phyloP scores from a whole-genome alignment of 805 yeast genomes.

The Suhomyces tanzawaensis region DNA sequence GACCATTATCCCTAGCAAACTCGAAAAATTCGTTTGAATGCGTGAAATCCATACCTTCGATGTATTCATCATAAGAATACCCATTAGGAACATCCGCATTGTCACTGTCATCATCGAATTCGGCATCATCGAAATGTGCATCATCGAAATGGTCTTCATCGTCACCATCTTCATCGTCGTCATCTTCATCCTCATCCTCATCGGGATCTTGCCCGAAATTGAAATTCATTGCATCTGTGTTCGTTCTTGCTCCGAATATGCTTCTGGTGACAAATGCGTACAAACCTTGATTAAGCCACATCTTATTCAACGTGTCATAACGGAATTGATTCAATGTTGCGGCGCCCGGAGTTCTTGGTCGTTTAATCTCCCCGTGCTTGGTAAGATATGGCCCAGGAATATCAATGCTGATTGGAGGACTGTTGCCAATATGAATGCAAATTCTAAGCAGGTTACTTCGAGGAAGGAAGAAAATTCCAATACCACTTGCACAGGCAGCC shows the following conservation, averaged over 20 bases:
- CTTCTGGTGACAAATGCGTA: slow-evolving; percentile 17
- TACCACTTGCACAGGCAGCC: slow-evolving; percentile 20
- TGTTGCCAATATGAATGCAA: slow-evolving; percentile 22
- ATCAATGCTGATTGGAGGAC: slow-evolving; percentile 24
- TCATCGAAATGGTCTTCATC: slow-evolving; percentile 4
- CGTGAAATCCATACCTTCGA: background rate
- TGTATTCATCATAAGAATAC: too few relatives aligned
- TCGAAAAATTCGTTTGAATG: background rate
- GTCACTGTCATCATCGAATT: too few relatives aligned
- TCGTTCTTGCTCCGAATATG: slow-evolving; percentile 2
- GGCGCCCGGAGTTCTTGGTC: slow-evolving; percentile 52
- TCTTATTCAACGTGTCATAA: slow-evolving; percentile 52
- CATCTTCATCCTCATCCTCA: slow-evolving; percentile 7
- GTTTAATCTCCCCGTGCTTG: slow-evolving; percentile 71
- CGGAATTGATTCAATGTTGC: slow-evolving; percentile 55
- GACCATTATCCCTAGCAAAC: background rate
- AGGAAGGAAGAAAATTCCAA: slow-evolving; percentile 16
- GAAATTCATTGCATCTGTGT: slow-evolving; percentile 3
- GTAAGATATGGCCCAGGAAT: slow-evolving; percentile 71
- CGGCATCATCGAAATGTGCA: slow-evolving; percentile 3
- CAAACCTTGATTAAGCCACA: slow-evolving; percentile 63
- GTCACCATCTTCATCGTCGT: slow-evolving; percentile 6
- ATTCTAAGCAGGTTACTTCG: slow-evolving; percentile 25
- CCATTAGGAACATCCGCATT: too few relatives aligned
- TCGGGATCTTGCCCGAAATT: slow-evolving; percentile 1